phyloP scores from a whole-genome alignment of 306 rosid species.

The Dryas drummondii region DNA sequence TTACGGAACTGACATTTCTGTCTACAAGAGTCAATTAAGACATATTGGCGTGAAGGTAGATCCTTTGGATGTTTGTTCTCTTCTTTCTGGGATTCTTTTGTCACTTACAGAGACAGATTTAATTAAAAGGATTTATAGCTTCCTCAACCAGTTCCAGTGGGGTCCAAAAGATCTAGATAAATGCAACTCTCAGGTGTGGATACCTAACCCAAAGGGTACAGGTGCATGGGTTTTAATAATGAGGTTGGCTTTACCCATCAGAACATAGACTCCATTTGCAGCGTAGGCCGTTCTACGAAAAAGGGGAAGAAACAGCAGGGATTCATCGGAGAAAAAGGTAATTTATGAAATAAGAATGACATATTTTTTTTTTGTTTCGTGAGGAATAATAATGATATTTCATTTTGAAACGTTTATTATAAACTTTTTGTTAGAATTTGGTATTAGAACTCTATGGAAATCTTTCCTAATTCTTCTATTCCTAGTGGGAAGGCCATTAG shows the following conservation, averaged over 20 bases:
- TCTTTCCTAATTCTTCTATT: too few species aligned
- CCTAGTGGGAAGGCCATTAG: too few species aligned
- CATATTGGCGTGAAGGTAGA: constrained; percentile 26
- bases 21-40: constrained; percentile 8
- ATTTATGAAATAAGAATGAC: not conserved
- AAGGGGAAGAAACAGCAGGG: constrained; percentile 19
- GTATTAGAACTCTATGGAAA: too few species aligned
- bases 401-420: too few species aligned
- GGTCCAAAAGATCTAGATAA: not conserved
- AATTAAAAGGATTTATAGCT: constrained; percentile 15
- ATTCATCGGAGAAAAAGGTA: constrained; percentile 32
- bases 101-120: not conserved
- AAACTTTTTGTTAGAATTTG: too few species aligned
- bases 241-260: constrained; percentile 9
- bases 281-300: constrained; percentile 25
- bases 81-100: not conserved
- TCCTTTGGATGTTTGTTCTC: constrained; percentile 18
- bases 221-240: constrained; percentile 27
- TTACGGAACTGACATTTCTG: not conserved
- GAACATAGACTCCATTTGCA: constrained; percentile 25
- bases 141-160: constrained; percentile 18
- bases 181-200: constrained; percentile 17
- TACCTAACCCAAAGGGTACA: not conserved
- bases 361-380: too few species aligned
- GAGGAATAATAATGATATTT: not conserved